A percentile compares a stretch with the other conserved stretches of the same genome.
Conservation (phyloP, 345 rosid genomes). For the Eucalyptus sideroxylon region DNA sequence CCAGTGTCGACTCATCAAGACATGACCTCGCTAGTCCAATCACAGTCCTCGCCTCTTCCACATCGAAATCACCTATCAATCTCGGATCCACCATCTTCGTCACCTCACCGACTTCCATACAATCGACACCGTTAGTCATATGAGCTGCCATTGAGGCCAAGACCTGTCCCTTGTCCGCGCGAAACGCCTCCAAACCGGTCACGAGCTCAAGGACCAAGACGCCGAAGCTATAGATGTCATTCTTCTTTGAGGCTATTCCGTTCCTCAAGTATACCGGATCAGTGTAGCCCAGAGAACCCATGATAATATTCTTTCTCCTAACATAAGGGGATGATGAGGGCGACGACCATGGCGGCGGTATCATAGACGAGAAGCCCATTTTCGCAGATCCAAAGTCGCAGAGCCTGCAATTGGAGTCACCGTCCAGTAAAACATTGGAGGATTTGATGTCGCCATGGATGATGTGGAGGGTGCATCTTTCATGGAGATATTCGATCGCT, state of each 20-base stretch:
- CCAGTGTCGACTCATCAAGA: neutral
- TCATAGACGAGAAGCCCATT: constrained; percentile 61
- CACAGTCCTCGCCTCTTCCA: constrained; percentile 15
- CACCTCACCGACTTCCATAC: neutral
- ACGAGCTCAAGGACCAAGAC: constrained; percentile 62
- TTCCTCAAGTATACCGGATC: constrained; percentile 77
- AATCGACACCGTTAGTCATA: neutral
- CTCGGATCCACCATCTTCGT: constrained; percentile 15
- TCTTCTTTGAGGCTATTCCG: constrained; percentile 78
- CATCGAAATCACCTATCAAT: constrained; percentile 9
- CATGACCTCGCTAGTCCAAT: constrained; percentile 10
- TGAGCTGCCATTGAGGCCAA: constrained; percentile 4
- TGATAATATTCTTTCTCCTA: constrained; percentile 30
- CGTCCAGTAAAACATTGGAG: constrained; percentile 66
- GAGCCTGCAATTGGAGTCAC: constrained; percentile 47
- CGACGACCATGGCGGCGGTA: constrained; percentile 3
- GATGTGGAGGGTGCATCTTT: constrained; percentile 54
- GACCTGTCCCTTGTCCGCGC: constrained; percentile 3
- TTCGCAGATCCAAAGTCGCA: constrained; percentile 84
- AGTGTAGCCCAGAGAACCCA: constrained; percentile 80
- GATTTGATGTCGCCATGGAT: constrained; percentile 84
- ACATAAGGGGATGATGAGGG: neutral
- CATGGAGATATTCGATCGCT: constrained; percentile 69
- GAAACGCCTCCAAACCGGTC: constrained; percentile 53
- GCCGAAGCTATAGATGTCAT: constrained; percentile 71